Evolutionary conservation across 495 filamentous ascomycete genomes (phyloP).

Genomic region (Tuber brumale): DNA sequence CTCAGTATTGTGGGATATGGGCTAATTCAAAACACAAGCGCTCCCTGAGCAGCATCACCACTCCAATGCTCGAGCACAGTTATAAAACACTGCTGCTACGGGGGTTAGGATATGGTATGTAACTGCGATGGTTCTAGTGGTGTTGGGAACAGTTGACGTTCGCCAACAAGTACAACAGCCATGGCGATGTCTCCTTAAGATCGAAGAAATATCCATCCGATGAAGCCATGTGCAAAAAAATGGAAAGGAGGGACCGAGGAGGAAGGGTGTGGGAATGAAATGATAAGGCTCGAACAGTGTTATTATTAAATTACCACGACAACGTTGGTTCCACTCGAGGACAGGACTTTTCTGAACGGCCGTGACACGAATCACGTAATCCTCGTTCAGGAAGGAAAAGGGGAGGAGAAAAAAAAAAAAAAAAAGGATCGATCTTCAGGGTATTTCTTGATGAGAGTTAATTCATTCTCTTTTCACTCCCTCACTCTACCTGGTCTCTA

Average conservation of each 20-base stretch:
- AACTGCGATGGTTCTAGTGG: neutral
- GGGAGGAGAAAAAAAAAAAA: neutral
- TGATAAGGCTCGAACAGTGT: neutral
- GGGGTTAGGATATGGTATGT: neutral
- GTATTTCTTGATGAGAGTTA: constrained; percentile 3
- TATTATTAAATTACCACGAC: neutral
- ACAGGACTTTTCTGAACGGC: neutral
- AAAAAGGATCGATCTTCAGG: neutral
- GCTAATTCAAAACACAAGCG: too few relatives aligned
- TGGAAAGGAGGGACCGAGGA: neutral
- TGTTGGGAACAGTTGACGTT: neutral
- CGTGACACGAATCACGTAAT: neutral
- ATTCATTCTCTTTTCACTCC: neutral
- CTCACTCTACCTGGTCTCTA: neutral
- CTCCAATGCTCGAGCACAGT: neutral
- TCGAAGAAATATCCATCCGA: neutral
- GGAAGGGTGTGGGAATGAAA: neutral
- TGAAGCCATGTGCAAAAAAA: neutral
- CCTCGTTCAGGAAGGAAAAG: neutral
- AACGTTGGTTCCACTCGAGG: constrained; percentile 1
- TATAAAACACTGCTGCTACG: neutral
- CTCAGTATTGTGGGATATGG: neutral
- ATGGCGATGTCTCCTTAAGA: neutral
- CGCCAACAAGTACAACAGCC: neutral
- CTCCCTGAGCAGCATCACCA: neutral